Evolutionary conservation across 176 grass and related monocot species (phyloP).

Genomic region (Calamus simplicifolius): DNA sequence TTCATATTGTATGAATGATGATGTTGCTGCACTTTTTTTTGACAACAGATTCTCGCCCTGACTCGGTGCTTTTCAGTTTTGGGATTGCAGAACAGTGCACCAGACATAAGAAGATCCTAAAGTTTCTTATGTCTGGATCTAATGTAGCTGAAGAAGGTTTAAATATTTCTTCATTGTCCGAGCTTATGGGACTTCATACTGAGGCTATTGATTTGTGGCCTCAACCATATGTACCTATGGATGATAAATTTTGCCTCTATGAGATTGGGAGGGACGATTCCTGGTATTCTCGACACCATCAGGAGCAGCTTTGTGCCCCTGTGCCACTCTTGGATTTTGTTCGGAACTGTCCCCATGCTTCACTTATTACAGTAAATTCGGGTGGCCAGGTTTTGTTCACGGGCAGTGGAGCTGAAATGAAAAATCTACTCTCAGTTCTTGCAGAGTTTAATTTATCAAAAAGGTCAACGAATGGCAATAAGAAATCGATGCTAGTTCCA

Average conservation of each 20-base stretch:
- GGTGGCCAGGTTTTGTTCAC: conserved; percentile 45
- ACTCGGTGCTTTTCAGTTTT: conserved; percentile 51
- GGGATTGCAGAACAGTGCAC: conserved; percentile 53
- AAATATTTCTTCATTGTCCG: conserved; percentile 42
- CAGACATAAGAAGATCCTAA: conserved; percentile 60
- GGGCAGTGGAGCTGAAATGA: conserved; percentile 47
- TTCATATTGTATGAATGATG: not conserved
- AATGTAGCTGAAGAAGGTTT: conserved; percentile 14
- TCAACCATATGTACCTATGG: conserved; percentile 22
- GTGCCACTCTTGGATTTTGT: conserved; percentile 42
- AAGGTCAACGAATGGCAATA: conserved; percentile 36
- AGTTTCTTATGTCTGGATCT: conserved; percentile 59
- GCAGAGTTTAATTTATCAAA: conserved; percentile 42
- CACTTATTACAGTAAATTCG: conserved; percentile 30
- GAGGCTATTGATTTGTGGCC: conserved; percentile 28
- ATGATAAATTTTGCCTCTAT: conserved; percentile 45
- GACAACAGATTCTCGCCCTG: conserved; percentile 45
- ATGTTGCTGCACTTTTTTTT: not conserved
- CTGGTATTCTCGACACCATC: conserved; percentile 24
- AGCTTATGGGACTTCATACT: conserved; percentile 33
- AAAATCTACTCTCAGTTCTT: conserved; percentile 38
- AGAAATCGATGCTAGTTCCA: conserved; percentile 61
- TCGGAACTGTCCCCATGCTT: conserved; percentile 17
- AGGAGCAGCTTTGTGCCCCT: conserved; percentile 39
- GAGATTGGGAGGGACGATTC: conserved; percentile 37